Evolutionary conservation across 2,329 filamentous ascomycete genomes (phyloP), one percentile per base, ranked within the genome.

Genomic region (Phaeosphaeriaceae sp.): DNA sequence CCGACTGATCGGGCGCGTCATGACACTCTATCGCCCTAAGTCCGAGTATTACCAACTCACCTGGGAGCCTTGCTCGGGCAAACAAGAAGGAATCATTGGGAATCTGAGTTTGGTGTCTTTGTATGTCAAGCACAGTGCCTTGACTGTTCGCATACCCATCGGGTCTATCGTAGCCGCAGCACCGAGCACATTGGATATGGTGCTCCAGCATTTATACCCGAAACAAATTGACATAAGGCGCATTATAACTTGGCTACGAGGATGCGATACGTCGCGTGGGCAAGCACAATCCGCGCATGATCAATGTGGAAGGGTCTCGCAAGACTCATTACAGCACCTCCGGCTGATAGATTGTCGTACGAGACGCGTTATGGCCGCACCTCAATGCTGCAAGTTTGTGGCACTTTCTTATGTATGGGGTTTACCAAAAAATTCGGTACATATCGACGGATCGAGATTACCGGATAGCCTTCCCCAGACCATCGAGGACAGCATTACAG

Each of bases 381-480:
- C 17, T 22, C 2, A 8, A 49, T 7, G 17, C 9, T 26, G 26
- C 17, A 26, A 21, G 17, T 52, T 30, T 40, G 30, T 52, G 2
- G 49, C 49, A 9, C 30, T 52, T 22, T 28, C 22, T 19, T 52
- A 52, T 40, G 49, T 52, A 17, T 52, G 49, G 49, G 49, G 49
- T 23, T n/a, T 7, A 44, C n/a, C 42, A 44, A 23, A 8, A 21
- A 13, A 3, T 7, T 7, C 21, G 8, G 42, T 8, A 23, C 8
- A 44, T 23, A 23, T 44, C 13, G 8, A 23, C 2, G 42, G 11
- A 5, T 44, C 42, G 3, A 10, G 3, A 11, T 11, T 44, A 11
- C 42, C 42, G 6, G 8, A 3, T 2, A 44, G 8, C 8, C 42
- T 44, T 4, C 47, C 47, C 28, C 23, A n/a, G 21, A 30, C 26